These are phyloP conservation scores for Calocybe gangraenosa DNA, from an alignment of 768 basidiomycete genomes.

Conservation along the genomic window DNA sequence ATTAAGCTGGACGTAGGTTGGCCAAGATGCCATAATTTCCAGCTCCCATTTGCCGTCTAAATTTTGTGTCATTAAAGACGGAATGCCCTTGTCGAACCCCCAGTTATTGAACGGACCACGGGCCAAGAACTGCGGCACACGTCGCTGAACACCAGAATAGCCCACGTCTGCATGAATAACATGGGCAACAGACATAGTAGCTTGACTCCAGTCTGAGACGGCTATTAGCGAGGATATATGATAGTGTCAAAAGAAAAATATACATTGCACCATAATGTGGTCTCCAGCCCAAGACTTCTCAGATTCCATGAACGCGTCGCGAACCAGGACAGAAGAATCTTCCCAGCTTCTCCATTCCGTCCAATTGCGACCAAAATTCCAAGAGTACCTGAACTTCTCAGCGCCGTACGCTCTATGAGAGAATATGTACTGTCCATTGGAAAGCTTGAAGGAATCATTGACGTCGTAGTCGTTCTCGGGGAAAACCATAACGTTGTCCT, in stretches of 20 bases:
- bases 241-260: constrained; percentile 21
- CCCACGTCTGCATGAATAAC: constrained; percentile 77
- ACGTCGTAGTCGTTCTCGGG: constrained; percentile 76
- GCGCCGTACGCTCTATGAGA: constrained; percentile 83
- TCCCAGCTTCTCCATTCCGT: constrained; percentile 79
- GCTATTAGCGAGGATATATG: neutral
- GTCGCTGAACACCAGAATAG: constrained; percentile 54
- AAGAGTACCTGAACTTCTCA: constrained; percentile 82
- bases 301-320: constrained; percentile 46
- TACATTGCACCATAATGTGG: constrained; percentile 89
- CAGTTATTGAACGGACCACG: constrained; percentile 90
- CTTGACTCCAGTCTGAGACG: constrained; percentile 69
- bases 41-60: constrained; percentile 74
- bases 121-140: constrained; percentile 82
- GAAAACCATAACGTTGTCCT: constrained; percentile 83
- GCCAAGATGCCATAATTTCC: constrained; percentile 89
- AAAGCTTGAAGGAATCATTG: constrained; percentile 46
- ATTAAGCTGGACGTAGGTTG: constrained; percentile 85
- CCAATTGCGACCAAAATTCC: constrained; percentile 86
- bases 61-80: constrained; percentile 62
- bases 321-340: constrained; percentile 59
- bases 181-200: constrained; percentile 55
- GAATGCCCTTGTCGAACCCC: constrained; percentile 85
- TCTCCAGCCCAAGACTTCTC: constrained; percentile 73
- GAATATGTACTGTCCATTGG: constrained; percentile 67